These are phyloP conservation scores for Candida berthetii DNA, from an alignment of 805 yeast genomes.

Conservation along the genomic window DNA sequence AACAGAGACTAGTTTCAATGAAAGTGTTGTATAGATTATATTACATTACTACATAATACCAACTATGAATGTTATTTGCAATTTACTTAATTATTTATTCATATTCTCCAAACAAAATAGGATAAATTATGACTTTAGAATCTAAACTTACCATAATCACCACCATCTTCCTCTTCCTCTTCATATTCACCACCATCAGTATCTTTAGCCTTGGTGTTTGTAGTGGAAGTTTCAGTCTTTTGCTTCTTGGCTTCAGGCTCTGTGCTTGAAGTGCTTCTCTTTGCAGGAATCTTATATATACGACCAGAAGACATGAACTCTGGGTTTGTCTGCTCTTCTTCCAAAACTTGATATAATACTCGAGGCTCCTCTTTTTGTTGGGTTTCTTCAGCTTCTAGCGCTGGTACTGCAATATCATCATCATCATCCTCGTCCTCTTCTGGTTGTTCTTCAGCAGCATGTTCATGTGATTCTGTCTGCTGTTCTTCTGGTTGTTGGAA, in stretches of 20 bases:
- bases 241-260: constrained; percentile 5
- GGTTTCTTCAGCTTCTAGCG: constrained; percentile 1
- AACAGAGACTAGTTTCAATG: constrained; percentile 17
- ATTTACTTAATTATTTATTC: no score
- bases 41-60: background rate
- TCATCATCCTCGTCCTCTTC: constrained; percentile 17
- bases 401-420: constrained; percentile 15
- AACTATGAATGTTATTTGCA: no score
- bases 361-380: constrained; percentile 12
- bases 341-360: constrained; percentile 26
- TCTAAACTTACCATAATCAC: constrained; percentile 16
- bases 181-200: constrained; percentile 2
- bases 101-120: no score
- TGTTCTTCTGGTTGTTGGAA: background rate
- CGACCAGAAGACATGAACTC: constrained; percentile 10
- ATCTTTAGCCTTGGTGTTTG: background rate
- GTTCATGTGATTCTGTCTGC: background rate
- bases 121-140: constrained; percentile 11
- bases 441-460: constrained; percentile 2
- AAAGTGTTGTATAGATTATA: constrained; percentile 9
- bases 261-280: background rate
- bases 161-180: constrained; percentile 17
- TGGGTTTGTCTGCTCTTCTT: constrained; percentile 13
- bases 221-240: background rate
- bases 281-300: constrained; percentile 19